A percentile compares a stretch with the other conserved stretches of the same genome.
Conservation (phyloP, 306 rosid species). For the Inga leiocalycina region DNA sequence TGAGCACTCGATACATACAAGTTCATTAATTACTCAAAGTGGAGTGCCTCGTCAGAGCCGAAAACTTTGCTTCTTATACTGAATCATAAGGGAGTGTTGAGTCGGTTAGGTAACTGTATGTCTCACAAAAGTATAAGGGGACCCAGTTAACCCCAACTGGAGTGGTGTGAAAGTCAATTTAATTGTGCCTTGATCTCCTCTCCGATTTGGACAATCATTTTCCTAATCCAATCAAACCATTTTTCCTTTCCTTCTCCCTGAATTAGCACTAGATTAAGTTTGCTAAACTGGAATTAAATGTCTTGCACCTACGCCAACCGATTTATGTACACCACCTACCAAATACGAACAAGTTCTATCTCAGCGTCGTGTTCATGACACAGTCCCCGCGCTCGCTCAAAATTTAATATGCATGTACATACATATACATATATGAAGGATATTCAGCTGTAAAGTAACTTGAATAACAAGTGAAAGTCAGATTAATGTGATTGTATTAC, state of each 20-base stretch:
- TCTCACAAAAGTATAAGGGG: constrained; percentile 14
- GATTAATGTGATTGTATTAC: neutral
- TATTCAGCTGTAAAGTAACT: neutral
- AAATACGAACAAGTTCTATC: neutral
- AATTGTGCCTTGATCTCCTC: constrained; percentile 2
- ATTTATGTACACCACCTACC: constrained; percentile 22
- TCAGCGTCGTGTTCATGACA: neutral
- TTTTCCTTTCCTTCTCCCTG: neutral
- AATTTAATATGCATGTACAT: neutral
- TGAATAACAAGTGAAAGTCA: neutral
- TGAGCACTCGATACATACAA: neutral
- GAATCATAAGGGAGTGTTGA: neutral
- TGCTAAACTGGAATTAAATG: neutral
- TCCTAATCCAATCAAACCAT: neutral
- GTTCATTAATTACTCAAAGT: neutral
- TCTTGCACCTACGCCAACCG: neutral
- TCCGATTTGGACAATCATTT: constrained; percentile 19
- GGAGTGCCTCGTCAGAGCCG: constrained; percentile 7
- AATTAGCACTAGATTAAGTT: neutral
- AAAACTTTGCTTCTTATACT: constrained; percentile 6
- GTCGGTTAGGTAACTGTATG: constrained; percentile 37
- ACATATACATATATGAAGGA: neutral
- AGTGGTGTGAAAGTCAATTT: constrained; percentile 41
- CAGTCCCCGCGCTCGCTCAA: neutral
- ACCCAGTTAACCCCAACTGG: constrained; percentile 33